Evolutionary conservation across 805 yeast species (phyloP).

Genomic region (Candida railenensis): DNA sequence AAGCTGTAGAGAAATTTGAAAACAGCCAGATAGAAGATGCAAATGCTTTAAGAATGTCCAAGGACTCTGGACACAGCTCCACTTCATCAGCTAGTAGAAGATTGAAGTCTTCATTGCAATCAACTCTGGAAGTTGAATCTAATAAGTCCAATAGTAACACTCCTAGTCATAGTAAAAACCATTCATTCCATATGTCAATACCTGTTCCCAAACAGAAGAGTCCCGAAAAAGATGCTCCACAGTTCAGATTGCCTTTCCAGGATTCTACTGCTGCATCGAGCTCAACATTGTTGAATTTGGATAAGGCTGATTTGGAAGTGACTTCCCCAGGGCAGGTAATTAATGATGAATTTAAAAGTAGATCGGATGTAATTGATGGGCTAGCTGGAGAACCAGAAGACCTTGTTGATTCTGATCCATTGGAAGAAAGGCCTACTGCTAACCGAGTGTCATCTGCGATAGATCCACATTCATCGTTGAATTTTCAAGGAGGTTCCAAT

Average conservation of each 20-base stretch:
- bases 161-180: constrained; percentile 1
- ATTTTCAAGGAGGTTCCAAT: not conserved
- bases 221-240: constrained; percentile 45
- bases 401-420: not conserved
- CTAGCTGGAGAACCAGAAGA: not conserved
- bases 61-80: constrained; percentile 5
- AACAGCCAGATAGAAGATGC: constrained; percentile 14
- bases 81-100: not conserved
- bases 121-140: not conserved
- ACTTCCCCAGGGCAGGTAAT: not conserved
- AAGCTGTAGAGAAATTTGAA: constrained; percentile 48
- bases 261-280: constrained; percentile 25
- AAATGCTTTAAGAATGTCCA: constrained; percentile 5
- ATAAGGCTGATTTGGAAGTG: not conserved
- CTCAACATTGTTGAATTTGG: not conserved
- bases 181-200: constrained; percentile 17
- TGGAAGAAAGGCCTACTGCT: constrained; percentile 5
- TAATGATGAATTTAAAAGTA: not conserved
- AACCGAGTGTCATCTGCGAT: constrained; percentile 13
- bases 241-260: constrained; percentile 71
- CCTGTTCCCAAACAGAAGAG: constrained; percentile 20
- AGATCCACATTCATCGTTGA: constrained; percentile 20
- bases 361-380: not conserved
- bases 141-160: not conserved
- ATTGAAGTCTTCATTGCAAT: constrained; percentile 9